Base-by-base conservation (phyloP, 176 grass and related monocot genomes). In the Pharus latifolius region DNA sequence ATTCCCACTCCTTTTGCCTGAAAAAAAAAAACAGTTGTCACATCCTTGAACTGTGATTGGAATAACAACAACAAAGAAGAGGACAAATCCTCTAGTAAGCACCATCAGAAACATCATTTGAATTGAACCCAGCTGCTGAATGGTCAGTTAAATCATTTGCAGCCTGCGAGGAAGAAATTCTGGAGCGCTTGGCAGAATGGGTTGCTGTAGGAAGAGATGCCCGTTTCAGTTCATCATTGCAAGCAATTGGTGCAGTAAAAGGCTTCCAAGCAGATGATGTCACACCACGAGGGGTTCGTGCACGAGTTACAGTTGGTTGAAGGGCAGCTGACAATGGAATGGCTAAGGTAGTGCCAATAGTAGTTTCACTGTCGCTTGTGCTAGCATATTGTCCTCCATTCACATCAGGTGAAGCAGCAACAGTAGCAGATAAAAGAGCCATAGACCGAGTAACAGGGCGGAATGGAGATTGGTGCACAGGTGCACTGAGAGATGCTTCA, bases 391-490 rank as follows among this genome's bases (percentile, higher is more conserved):
- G 61, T 68, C 69, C 63, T 79, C 28, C 76, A 60, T 74, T 79
- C 54, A 23, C 57, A 26, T 59, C 69, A 47, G 69, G 23, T 47
- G 37, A 79, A 37, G 53, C 61, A 33, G 46, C 8, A 55, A 61
- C 23, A 17, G 54, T 22, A 55, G 47, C 26, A 74, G 76, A 55
- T 31, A n/a, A 8, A 38, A 45, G 29, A 15, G 75, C 74, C 82
- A 85, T 85, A 54, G 82, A 85, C n/a, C 82, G 82, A 61, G 75
- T 85, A 68, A 85, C 62, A 79, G 75, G 82, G 46, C 69, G 82
- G 46, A 54, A 74, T 8, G 24, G 30, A 19, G 63, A 49, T 34
- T 84, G 68, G 35, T 35, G 22, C 2, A 20, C 60, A 35, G 44
- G 61, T 74, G 60, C 61, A 29, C 69, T 79, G 61, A 19, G 79